These are phyloP conservation scores for Yamadazyma sp. DNA, from an alignment of 1,139 yeast species.

Conservation along the genomic window DNA sequence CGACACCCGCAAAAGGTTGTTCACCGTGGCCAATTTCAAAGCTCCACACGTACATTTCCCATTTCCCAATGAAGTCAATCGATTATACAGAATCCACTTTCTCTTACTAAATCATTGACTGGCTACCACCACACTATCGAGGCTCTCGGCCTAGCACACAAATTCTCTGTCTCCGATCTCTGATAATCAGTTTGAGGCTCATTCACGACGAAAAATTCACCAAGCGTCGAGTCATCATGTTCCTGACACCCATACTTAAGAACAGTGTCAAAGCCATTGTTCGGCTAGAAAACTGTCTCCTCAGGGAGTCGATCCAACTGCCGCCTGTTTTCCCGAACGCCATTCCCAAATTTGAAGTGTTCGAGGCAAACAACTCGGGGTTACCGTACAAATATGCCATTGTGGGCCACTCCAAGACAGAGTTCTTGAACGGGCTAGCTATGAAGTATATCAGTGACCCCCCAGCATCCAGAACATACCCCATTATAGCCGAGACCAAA, in stretches of 20 bases:
- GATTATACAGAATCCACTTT: slow-evolving; percentile 39
- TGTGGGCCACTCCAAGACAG: slow-evolving; percentile 36
- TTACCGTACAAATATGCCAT: slow-evolving; percentile 33
- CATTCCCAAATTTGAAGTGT: slow-evolving; percentile 26
- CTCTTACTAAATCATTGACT: slow-evolving; percentile 28
- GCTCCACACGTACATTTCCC: slow-evolving; percentile 54
- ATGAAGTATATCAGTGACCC: slow-evolving; percentile 52
- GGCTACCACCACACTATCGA: slow-evolving; percentile 57
- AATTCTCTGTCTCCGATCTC: slow-evolving; percentile 47
- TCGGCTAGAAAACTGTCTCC: slow-evolving; percentile 12
- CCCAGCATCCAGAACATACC: slow-evolving; percentile 54
- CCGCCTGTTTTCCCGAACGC: slow-evolving; percentile 20
- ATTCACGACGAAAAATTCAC: no score
- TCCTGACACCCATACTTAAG: background rate
- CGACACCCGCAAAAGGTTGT: slow-evolving; percentile 51
- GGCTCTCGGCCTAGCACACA: slow-evolving; percentile 58
- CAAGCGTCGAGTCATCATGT: no score
- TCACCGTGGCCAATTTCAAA: slow-evolving; percentile 48
- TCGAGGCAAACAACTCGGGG: slow-evolving; percentile 15
- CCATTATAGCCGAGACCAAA: slow-evolving; percentile 38
- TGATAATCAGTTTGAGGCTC: no score
- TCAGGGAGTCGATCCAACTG: slow-evolving; percentile 9
- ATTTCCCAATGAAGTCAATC: slow-evolving; percentile 57
- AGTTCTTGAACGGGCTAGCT: slow-evolving; percentile 31
- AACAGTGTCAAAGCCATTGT: slow-evolving; percentile 7